Evolutionary conservation across 208 protist genomes (phyloP).

Genomic region (Porcisia hertigi): DNA sequence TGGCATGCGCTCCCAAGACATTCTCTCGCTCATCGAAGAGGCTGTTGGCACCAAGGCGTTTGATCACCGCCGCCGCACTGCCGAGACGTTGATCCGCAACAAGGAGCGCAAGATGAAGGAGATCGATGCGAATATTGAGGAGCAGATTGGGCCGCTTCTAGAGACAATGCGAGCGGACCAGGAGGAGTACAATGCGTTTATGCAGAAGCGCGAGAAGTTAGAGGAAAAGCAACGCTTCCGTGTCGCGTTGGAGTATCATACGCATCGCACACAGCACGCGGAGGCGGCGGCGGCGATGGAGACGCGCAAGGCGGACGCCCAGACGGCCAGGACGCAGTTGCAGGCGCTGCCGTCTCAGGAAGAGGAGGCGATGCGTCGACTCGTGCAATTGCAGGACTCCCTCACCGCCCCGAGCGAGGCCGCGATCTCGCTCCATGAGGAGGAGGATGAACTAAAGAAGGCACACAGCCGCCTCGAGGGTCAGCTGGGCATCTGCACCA

Average conservation of each 20-base stretch:
- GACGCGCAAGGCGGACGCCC: conserved; percentile 18
- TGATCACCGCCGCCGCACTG: conserved; percentile 97
- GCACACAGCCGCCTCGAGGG: conserved; percentile 48
- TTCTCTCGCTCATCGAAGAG: conserved; percentile 99
- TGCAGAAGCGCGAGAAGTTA: conserved; percentile 66
- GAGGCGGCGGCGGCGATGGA: conserved; percentile 18
- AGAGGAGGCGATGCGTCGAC: conserved; percentile 53
- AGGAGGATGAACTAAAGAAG: conserved; percentile 67
- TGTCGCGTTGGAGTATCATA: conserved; percentile 75
- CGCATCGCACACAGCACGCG: conserved; percentile 35
- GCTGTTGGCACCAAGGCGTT: conserved; percentile 99
- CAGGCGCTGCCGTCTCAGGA: conserved; percentile 46
- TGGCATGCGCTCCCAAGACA: conserved; percentile 99
- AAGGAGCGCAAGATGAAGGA: conserved; percentile 99
- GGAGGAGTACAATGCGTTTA: conserved; percentile 79
- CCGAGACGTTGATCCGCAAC: conserved; percentile 97
- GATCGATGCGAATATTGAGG: conserved; percentile 93
- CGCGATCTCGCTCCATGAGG: conserved; percentile 57
- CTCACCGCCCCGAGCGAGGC: conserved; percentile 58
- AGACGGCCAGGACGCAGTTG: conserved; percentile 57
- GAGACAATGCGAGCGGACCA: conserved; percentile 87
- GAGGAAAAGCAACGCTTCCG: conserved; percentile 75
- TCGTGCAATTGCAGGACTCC: conserved; percentile 59
- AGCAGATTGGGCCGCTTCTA: conserved; percentile 87
- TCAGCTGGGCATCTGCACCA: conserved; percentile 39